These are phyloP conservation scores for Volvox carteri DNA, from an alignment of 163 green algal genomes.

Conservation along the genomic window DNA sequence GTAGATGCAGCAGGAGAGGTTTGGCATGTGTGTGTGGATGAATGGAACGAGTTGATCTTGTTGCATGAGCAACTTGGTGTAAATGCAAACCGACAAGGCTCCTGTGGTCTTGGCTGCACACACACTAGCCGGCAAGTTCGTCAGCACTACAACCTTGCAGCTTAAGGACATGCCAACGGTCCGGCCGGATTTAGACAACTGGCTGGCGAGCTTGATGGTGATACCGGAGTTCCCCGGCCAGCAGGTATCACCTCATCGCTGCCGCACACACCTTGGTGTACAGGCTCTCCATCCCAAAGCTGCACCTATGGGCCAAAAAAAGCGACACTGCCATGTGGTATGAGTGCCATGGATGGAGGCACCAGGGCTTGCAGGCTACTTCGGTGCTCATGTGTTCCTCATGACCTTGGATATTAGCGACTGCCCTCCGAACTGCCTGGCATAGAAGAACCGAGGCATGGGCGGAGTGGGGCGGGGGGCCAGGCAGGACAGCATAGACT, in stretches of 20 bases:
- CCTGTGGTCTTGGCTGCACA: neutral
- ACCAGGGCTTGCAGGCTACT: neutral
- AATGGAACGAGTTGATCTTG: neutral
- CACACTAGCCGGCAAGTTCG: neutral
- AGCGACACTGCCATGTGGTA: conserved; percentile 10
- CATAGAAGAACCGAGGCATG: too few species aligned
- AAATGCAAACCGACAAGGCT: neutral
- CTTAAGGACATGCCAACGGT: neutral
- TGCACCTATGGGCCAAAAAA: neutral
- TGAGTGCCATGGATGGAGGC: neutral
- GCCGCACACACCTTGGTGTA: neutral
- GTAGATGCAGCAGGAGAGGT: too few species aligned
- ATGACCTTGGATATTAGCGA: neutral
- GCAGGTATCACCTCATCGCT: neutral
- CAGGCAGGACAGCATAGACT: too few species aligned
- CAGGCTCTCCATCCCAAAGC: neutral
- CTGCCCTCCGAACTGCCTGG: too few species aligned
- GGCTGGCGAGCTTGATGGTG: conserved; percentile 5
- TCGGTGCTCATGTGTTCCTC: neutral
- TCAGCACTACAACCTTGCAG: neutral
- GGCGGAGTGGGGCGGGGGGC: too few species aligned
- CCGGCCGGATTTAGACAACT: neutral
- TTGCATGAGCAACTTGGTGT: too few species aligned
- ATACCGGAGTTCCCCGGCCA: neutral
- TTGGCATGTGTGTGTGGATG: too few species aligned